Conservation (phyloP, 176 grass and related monocot species). For the Bothriochloa decipiens region DNA sequence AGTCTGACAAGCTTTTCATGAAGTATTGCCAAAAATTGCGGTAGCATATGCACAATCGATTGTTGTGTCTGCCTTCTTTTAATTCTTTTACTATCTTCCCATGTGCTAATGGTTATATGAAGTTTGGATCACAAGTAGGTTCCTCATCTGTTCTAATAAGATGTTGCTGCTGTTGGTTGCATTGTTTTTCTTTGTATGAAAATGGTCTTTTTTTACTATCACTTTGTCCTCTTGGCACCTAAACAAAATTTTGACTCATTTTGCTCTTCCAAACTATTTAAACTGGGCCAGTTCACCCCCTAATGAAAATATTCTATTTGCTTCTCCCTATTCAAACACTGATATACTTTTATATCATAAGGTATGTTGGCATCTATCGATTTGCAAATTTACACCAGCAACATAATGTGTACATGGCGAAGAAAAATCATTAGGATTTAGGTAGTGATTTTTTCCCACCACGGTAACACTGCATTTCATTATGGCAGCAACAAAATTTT, state of each 20-base stretch:
- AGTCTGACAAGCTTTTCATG: not conserved
- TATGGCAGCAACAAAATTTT: no score
- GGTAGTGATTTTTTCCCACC: no score
- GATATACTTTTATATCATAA: not conserved
- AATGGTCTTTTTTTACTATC: not conserved
- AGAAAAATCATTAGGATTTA: no score
- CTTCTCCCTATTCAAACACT: not conserved
- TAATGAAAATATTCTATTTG: not conserved
- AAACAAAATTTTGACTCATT: not conserved
- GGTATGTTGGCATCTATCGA: not conserved
- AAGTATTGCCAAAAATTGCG: constrained; percentile 10
- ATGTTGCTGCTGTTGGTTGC: not conserved
- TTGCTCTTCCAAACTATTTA: not conserved
- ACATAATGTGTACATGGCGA: no score
- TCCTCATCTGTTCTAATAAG: not conserved
- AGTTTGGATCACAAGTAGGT: constrained; percentile 3
- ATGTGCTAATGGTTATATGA: constrained; percentile 29
- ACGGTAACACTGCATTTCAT: no score
- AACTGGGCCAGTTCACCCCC: not conserved
- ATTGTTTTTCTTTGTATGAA: constrained; percentile 3
- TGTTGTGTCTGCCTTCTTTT: constrained; percentile 14
- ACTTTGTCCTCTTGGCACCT: not conserved
- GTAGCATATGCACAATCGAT: not conserved
- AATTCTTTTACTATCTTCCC: constrained; percentile 10
- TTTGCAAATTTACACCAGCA: not conserved